Evolutionary conservation across 306 rosid genomes (phyloP), one percentile per base, ranked within the genome.

Genomic region (Fragaria ananassa): DNA sequence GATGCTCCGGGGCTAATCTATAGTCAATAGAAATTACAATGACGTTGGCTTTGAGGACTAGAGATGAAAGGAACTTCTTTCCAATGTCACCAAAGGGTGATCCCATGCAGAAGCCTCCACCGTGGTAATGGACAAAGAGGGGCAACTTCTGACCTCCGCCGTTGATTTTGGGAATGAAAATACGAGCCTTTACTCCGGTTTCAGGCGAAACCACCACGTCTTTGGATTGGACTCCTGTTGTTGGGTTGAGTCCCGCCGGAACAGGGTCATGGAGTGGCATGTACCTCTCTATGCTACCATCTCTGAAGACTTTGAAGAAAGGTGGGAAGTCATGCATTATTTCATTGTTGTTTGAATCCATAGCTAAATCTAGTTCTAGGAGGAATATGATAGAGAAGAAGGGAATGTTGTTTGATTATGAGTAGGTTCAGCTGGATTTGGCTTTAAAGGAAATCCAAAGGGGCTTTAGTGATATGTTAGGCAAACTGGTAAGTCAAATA

Each of bases 101-200:
- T 15, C 75, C 61, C 45, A 71, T 8, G 51, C 86, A 84, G 70
- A 86, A 86, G 47, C 47, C 85, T 27, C 86, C 84, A 2, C 88
- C 90, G 9, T 81, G 90, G 73, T 81, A 84, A 78, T 87, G 82
- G 65, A 87, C 13, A 18, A 87, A 39, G 41, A 84, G 66, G 21
- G 90, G 86, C 29, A 84, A 79, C 69, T 65, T 67, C 25, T 62
- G 84, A 51, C 18, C 41, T 23, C 15, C 77, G 18, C 18, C 8
- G 31, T 67, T 15, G 51, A 67, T 67, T 67, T 67, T 41, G 29
- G 71, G 51, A 15, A 67, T 39, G 71, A 39, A 67, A 67, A 67
- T 41, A 8, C 49, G 51, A 67, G 71, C 71, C 27, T 35, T 67
- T n/a, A 41, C 49, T 4, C 31, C 50, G 8, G 50, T 67, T 18